A percentile compares a stretch with the other conserved stretches of the same genome.
These are phyloP conservation scores for Populus hybrid DNA, from an alignment of 441 rosid species.

Conservation along the genomic window DNA sequence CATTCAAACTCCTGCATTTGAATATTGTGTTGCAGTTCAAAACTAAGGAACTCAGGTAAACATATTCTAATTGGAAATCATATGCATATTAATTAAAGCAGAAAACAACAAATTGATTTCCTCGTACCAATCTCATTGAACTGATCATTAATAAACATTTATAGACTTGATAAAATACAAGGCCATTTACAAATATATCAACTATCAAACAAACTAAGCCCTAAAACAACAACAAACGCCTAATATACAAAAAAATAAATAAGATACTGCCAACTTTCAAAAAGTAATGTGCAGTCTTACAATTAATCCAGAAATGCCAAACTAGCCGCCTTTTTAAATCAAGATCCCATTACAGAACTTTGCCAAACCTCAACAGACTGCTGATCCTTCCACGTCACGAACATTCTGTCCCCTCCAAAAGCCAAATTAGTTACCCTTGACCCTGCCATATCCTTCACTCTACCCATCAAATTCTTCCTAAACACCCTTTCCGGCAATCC, in stretches of 20 bases:
- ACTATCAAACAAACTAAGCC: neutral
- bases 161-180: neutral
- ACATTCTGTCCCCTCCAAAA: slow-evolving; percentile 89
- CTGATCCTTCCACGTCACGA: slow-evolving; percentile 61
- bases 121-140: neutral
- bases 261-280: neutral
- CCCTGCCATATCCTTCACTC: slow-evolving; percentile 53
- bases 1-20: neutral
- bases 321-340: slow-evolving; percentile 17
- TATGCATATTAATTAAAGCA: neutral
- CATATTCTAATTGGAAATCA: neutral
- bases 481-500: slow-evolving; percentile 49
- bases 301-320: neutral
- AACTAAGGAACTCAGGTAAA: neutral
- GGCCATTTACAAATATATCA: neutral
- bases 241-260: neutral
- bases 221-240: neutral
- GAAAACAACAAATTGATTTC: neutral
- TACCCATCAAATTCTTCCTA: slow-evolving; percentile 68
- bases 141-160: neutral
- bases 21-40: neutral
- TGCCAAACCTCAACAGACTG: slow-evolving; percentile 90
- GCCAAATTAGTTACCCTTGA: slow-evolving; percentile 55
- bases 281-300: neutral
- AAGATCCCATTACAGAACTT: slow-evolving; percentile 40